Evolutionary conservation across 345 rosid species (phyloP).

Genomic region (Bruguiera sexangula): DNA sequence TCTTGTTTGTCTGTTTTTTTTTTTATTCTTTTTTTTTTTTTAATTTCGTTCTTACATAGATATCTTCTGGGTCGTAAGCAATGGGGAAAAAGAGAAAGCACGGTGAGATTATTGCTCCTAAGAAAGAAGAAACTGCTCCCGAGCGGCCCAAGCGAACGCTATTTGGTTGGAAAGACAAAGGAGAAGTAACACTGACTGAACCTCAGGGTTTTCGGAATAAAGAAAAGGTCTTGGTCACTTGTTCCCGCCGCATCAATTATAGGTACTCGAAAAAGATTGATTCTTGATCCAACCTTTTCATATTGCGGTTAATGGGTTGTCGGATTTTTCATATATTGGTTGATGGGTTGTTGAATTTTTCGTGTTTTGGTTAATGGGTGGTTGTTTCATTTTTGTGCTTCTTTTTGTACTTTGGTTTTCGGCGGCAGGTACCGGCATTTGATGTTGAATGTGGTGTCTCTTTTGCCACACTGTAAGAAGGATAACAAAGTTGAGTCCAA

Average conservation of each 20-base stretch:
- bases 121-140: slow-evolving; percentile 46
- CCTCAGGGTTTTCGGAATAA: slow-evolving; percentile 66
- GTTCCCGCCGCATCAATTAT: slow-evolving; percentile 92
- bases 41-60: no score
- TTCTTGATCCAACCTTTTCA: background rate
- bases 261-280: slow-evolving; percentile 37
- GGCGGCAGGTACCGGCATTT: slow-evolving; percentile 74
- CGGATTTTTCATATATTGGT: background rate
- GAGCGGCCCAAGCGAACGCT: slow-evolving; percentile 78
- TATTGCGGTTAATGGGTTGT: background rate
- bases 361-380: background rate
- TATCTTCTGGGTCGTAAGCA: background rate
- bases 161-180: slow-evolving; percentile 76
- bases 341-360: background rate
- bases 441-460: slow-evolving; percentile 92
- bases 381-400: background rate
- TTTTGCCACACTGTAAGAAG: slow-evolving; percentile 92
- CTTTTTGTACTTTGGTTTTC: no score
- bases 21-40: no score
- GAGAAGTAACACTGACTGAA: slow-evolving; percentile 29
- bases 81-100: slow-evolving; percentile 90
- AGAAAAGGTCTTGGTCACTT: slow-evolving; percentile 90
- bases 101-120: slow-evolving; percentile 46
- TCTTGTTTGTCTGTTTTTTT: no score
- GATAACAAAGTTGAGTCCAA: slow-evolving; percentile 85